Evolutionary conservation across 768 basidiomycete genomes (phyloP), one percentile per base, ranked within the genome.

Genomic region (Kwoniella europaea): DNA sequence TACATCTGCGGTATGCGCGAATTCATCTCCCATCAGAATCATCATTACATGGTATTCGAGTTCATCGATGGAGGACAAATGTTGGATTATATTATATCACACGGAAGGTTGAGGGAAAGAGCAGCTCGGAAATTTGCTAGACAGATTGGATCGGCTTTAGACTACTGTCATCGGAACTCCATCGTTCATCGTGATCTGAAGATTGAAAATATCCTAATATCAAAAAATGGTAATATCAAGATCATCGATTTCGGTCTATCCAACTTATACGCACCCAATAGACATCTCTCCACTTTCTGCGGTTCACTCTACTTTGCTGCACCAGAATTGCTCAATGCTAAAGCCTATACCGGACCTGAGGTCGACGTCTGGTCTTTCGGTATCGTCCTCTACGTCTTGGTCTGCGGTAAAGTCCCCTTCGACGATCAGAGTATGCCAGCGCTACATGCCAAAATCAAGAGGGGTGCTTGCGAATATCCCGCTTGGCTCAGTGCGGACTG

Each of bases 351-450:
- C 0, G 96, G 97, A 0, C 97, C 97, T 15, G 96, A 98, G 83
- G 97, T 98, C 68, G 97, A 98, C 78, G 91, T 99, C 4, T 99
- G 97, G 97, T 94, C 93, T 80, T 98, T 99, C 74, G 96, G 97
- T 10, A 95, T 99, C 74, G 97, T 99, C 6, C 88, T 99, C 27
- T 98, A 98, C 78, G 94, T 97, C 20, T 88, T 99, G 63, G 95
- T 99, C 0, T 99, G 96, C 81, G 97, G 97, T 59, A 98, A 97
- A 85, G 97, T 99, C 3, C 96, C 97, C 0, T 98, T 99, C 81
- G 97, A 99, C 78, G 97, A 99, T 82, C 94, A 98, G 84, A 94
- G 91, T 82, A 99, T 98, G 97, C 96, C 97, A 1, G 97, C 97
- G 0, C 85, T 99, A 64, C 97, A 98, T 82, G 97, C 97, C 27